phyloP scores from a whole-genome alignment of 805 yeast species.

The Nakazawaea ambrosiae region DNA sequence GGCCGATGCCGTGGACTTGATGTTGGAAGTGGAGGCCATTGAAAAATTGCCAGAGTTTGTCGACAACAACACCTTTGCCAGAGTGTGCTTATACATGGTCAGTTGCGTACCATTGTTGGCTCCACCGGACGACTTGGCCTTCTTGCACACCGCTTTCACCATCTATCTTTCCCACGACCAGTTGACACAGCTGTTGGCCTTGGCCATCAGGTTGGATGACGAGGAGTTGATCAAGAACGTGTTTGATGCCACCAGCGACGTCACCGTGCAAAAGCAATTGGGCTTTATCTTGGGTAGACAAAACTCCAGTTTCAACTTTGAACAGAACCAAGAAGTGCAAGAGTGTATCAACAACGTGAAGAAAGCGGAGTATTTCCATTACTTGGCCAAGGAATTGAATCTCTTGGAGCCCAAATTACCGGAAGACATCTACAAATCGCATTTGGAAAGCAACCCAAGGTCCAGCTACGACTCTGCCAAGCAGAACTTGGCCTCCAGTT shows the following conservation, averaged over 20 bases:
- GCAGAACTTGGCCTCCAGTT: conserved; percentile 91
- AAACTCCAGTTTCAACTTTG: conserved; percentile 64
- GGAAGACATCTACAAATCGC: conserved; percentile 89
- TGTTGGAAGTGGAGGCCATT: conserved; percentile 83
- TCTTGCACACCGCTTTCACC: conserved; percentile 80
- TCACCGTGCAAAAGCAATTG: conserved; percentile 74
- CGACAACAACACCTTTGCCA: conserved; percentile 73
- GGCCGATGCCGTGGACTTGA: conserved; percentile 94
- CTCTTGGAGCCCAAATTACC: conserved; percentile 87
- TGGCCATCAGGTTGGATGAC: conserved; percentile 87
- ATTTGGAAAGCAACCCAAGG: conserved; percentile 59
- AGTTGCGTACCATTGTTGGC: conserved; percentile 95
- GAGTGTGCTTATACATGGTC: conserved; percentile 92
- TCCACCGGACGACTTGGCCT: conserved; percentile 86
- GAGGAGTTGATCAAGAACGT: conserved; percentile 71
- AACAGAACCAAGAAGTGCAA: conserved; percentile 69
- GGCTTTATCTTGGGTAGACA: conserved; percentile 87
- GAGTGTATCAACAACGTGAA: conserved; percentile 78
- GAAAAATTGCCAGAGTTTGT: conserved; percentile 78
- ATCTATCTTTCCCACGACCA: conserved; percentile 75
- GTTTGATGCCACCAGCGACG: conserved; percentile 73
- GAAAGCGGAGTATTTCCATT: conserved; percentile 70
- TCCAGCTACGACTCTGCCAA: conserved; percentile 83
- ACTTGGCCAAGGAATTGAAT: conserved; percentile 81
- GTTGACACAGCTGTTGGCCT: conserved; percentile 81